Conservation (phyloP, 73 alveolate genomes). For the Halteria grandinella region DNA sequence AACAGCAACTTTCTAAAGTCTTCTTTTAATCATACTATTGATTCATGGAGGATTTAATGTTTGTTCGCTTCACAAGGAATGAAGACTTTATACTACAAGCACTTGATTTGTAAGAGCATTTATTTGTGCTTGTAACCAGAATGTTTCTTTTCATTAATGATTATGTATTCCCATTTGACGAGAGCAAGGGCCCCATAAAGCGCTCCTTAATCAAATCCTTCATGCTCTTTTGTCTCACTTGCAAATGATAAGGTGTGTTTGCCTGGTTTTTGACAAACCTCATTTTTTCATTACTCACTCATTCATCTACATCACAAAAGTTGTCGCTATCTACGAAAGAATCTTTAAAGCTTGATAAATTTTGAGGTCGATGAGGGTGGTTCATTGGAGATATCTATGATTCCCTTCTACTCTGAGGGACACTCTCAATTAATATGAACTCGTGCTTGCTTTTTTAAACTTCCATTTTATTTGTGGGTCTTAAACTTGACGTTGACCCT, state of each 20-base stretch:
- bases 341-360: not conserved
- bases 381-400: too few species aligned
- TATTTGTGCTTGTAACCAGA: conserved; percentile 1
- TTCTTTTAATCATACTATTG: not conserved
- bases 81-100: conserved; percentile 12
- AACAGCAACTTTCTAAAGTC: conserved; percentile 29
- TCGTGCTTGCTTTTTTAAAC: not conserved
- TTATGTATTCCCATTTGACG: not conserved
- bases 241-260: not conserved
- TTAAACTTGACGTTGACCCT: not conserved
- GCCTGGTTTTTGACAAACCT: not conserved
- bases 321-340: conserved; percentile 22
- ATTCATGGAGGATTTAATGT: not conserved
- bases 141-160: conserved; percentile 17
- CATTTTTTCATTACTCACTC: not conserved
- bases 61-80: not conserved
- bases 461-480: not conserved
- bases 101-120: not conserved
- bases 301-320: conserved; percentile 20
- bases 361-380: too few species aligned
- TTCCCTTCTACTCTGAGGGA: too few species aligned
- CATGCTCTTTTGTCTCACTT: conserved; percentile 4
- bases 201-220: conserved; percentile 10
- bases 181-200: not conserved
- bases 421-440: too few species aligned